Base-by-base conservation (phyloP, 2,329 filamentous ascomycete species). In the Malbranchea cinnamomea region DNA sequence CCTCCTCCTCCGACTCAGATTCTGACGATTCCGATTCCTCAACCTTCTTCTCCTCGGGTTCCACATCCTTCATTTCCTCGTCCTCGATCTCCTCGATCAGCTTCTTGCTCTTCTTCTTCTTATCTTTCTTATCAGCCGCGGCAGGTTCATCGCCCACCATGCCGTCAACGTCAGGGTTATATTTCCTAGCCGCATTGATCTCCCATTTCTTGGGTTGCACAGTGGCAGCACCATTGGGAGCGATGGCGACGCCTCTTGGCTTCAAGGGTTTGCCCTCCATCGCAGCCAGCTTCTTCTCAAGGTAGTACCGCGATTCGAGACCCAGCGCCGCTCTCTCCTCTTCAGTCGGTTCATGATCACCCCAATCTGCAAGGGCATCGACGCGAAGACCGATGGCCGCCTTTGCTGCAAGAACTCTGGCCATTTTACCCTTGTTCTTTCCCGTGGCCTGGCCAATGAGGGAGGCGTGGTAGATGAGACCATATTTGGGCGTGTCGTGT, bases 391-490 rank as follows among this genome's bases (percentile, higher is more conserved):
- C 85, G 29, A 98, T 72, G 15, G 89, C 83, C 26, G 87, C 76
- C 68, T 95, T 95, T 44, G 87, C 79, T 28, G 89, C 80, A 37
- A 98, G 71, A 67, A 93, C 84, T 69, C 89, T 82, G 23, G 89
- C 89, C 50, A 98, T 93, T 68, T 98, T 98, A 47, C 89, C 89
- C 76, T 98, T 98, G 68, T 95, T 95, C 66, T 83, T 87, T 48
- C 89, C 89, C 12, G 82, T 92, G 17, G 89, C 89, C 63, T 98
- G 89, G 25, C 89, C 91, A 41, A 98, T 91, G 26, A 98, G 71
- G 16, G 82, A 89, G 28, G 81, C 79, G 59, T 92, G 80, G 62
- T 89, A 91, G 54, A 91, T 82, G 41, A 92, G 69, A 69, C 89
- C 89, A 49, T 95, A 98, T 62, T 95, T 98, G 52, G 89, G 89